Percentiles rank a stretch among this genome's conserved stretches.
These are phyloP conservation scores for Ceriops decandra DNA, from an alignment of 345 rosid species.

Conservation along the genomic window DNA sequence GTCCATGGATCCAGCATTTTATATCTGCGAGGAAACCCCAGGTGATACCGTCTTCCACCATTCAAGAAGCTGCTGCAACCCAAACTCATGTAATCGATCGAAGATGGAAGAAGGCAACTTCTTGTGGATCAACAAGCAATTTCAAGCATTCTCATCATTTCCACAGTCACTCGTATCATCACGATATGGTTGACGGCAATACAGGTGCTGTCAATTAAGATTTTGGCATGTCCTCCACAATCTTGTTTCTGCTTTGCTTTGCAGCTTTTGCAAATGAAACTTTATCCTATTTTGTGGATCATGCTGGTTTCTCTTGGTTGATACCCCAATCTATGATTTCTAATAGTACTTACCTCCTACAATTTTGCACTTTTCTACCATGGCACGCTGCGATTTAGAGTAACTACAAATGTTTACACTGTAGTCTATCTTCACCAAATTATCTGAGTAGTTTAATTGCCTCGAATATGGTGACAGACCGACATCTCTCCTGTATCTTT, in stretches of 20 bases:
- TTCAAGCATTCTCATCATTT: conserved; percentile 21
- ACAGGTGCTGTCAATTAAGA: conserved; percentile 35
- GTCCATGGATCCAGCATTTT: conserved; percentile 67
- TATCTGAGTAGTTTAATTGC: background rate
- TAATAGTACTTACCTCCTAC: background rate
- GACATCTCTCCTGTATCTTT: no score
- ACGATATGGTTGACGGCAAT: conserved; percentile 28
- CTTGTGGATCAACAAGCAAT: conserved; percentile 27
- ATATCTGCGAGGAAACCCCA: conserved; percentile 32
- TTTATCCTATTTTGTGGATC: no score
- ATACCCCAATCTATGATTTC: background rate
- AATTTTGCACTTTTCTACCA: background rate
- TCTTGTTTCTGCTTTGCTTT: background rate
- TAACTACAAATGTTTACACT: background rate
- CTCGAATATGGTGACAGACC: background rate
- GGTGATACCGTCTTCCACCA: conserved; percentile 7
- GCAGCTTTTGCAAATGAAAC: background rate
- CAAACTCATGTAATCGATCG: conserved; percentile 24
- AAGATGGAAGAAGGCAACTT: conserved; percentile 31
- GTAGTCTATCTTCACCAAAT: background rate
- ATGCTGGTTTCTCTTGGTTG: background rate
- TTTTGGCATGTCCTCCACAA: background rate
- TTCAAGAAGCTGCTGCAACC: conserved; percentile 21
- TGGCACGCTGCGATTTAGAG: background rate
- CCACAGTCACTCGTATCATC: conserved; percentile 22